A percentile compares a stretch with the other conserved stretches of the same genome.
Conservation (phyloP, 805 yeast genomes). For the Wickerhamomyces bovis region DNA sequence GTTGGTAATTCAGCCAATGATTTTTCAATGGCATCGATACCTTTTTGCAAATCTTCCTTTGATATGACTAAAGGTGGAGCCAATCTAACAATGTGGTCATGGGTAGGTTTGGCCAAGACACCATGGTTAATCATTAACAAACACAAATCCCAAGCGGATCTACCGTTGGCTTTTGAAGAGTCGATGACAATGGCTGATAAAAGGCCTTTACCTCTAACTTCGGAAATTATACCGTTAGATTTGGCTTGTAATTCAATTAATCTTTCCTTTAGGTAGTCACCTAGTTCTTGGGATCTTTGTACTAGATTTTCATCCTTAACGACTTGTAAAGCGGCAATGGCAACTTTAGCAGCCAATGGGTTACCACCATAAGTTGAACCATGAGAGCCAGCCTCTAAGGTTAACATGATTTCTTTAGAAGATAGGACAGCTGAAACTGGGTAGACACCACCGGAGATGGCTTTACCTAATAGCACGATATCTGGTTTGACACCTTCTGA, state of each 20-base stretch:
- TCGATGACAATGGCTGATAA: constrained; percentile 90
- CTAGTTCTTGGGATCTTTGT: constrained; percentile 68
- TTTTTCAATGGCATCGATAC: constrained; percentile 65
- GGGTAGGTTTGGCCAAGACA: constrained; percentile 93
- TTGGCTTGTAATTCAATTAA: constrained; percentile 46
- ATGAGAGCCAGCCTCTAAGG: constrained; percentile 91
- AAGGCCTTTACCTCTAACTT: constrained; percentile 67
- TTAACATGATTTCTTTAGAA: constrained; percentile 82
- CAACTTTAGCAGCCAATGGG: constrained; percentile 88
- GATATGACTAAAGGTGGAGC: constrained; percentile 95
- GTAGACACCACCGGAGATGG: constrained; percentile 89
- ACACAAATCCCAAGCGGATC: constrained; percentile 96
- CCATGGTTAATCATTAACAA: constrained; percentile 83
- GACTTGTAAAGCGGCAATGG: constrained; percentile 89
- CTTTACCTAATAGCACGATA: constrained; percentile 85
- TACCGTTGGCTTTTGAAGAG: constrained; percentile 73
- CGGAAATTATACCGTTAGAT: constrained; percentile 49
- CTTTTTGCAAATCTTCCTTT: constrained; percentile 77
- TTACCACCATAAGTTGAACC: constrained; percentile 98
- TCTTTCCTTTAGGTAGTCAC: constrained; percentile 59
- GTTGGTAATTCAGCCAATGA: constrained; percentile 51
- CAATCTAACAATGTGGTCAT: constrained; percentile 88
- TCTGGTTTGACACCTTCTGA: constrained; percentile 77
- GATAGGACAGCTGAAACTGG: constrained; percentile 92
- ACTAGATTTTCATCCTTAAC: constrained; percentile 82